Percentiles rank a stretch among this genome's conserved stretches.
Evolutionary conservation across 192 early-diverging fungal species (phyloP).

Genomic region (Coemansia javaensis): DNA sequence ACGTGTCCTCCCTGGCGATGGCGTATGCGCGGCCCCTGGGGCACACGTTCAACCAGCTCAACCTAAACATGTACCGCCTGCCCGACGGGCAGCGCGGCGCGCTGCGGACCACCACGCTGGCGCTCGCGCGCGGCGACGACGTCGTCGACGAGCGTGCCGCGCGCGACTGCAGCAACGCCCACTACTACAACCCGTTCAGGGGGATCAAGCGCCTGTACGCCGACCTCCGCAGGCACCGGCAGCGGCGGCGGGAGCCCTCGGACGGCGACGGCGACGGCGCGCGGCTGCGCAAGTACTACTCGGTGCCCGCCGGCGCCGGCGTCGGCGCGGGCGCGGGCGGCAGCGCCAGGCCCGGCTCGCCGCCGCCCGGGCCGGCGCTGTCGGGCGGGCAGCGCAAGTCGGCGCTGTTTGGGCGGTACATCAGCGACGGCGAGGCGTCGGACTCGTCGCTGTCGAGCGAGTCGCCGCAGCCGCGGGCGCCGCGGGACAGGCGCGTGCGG

Average conservation of each 20-base stretch:
- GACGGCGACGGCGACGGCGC: conserved; percentile 17
- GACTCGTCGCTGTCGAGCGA: conserved; percentile 1
- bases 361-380: not conserved
- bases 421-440: conserved; percentile 20
- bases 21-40: conserved; percentile 44
- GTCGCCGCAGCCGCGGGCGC: conserved; percentile 9
- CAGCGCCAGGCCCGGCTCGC: not conserved
- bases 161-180: conserved; percentile 13
- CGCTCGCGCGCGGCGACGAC: conserved; percentile 40
- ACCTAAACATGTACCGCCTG: conserved; percentile 49
- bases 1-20: conserved; percentile 18
- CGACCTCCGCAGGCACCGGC: conserved; percentile 34
- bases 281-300: conserved; percentile 45
- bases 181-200: conserved; percentile 40
- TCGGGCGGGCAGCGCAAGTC: conserved; percentile 12
- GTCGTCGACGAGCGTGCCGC: conserved; percentile 16
- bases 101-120: conserved; percentile 34
- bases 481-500: conserved; percentile 27
- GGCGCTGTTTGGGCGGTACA: conserved; percentile 6
- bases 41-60: conserved; percentile 52
- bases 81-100: conserved; percentile 49
- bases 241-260: conserved; percentile 10
- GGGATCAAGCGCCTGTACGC: conserved; percentile 46
- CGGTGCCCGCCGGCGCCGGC: conserved; percentile 16
- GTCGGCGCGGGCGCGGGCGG: not conserved